Percentiles rank a stretch among this genome's conserved stretches.
Evolutionary conservation across 257 asterid species (phyloP).

Genomic region (Solanum sparsipilum): DNA sequence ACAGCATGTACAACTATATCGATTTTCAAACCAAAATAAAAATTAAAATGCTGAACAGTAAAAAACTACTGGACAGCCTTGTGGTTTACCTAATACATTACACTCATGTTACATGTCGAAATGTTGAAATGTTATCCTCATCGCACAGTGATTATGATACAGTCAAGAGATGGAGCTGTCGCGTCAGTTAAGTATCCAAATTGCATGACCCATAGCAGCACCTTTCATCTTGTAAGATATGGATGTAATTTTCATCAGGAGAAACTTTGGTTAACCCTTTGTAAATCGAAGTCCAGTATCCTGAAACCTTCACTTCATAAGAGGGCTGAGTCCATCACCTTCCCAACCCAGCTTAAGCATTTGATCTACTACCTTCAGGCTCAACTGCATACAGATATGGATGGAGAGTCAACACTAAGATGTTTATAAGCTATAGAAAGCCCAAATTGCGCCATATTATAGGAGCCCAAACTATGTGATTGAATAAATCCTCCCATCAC

Average conservation of each 20-base stretch:
- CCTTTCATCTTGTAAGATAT: background rate
- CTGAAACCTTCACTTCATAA: conserved; percentile 13
- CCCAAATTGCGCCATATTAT: background rate
- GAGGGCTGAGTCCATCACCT: conserved; percentile 85
- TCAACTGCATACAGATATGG: conserved; percentile 48
- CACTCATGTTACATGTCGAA: background rate
- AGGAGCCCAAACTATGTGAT: background rate
- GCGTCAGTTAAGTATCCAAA: background rate
- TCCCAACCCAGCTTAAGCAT: conserved; percentile 99
- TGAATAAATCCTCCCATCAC: background rate
- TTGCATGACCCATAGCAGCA: background rate
- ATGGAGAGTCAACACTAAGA: background rate
- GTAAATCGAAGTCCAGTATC: background rate
- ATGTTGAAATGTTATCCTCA: background rate
- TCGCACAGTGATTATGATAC: background rate
- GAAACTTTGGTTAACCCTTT: background rate
- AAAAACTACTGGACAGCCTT: conserved; percentile 1
- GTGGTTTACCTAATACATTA: background rate
- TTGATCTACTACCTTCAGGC: conserved; percentile 96
- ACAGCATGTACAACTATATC: conserved; percentile 2
- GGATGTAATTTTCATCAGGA: background rate
- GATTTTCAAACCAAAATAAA: background rate
- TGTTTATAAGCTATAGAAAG: background rate
- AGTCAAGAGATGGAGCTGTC: conserved; percentile 2
- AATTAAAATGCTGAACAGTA: background rate